Conservation (phyloP, 768 basidiomycete species). For the Gloeostereum incarnatum region DNA sequence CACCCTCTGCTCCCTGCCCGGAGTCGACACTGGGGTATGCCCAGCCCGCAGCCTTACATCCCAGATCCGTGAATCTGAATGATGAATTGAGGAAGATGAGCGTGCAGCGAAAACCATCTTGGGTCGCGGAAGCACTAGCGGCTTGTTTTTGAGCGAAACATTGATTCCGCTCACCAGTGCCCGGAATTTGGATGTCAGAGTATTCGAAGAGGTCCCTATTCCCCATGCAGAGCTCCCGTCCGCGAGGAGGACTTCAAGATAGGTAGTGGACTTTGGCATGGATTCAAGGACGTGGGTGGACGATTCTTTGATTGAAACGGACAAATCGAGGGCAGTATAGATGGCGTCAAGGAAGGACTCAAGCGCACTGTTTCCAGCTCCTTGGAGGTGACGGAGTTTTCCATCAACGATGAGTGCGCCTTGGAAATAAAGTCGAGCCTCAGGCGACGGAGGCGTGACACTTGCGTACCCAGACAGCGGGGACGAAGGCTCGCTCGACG, state of each 20-base stretch:
- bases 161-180: conserved; percentile 73
- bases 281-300: conserved; percentile 60
- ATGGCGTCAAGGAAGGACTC: conserved; percentile 74
- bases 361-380: conserved; percentile 74
- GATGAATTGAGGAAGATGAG: conserved; percentile 1
- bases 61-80: conserved; percentile 3
- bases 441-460: conserved; percentile 7
- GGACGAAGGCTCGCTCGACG: conserved; percentile 26
- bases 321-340: conserved; percentile 48
- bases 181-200: conserved; percentile 60
- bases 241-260: conserved; percentile 59
- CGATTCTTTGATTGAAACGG: conserved; percentile 64
- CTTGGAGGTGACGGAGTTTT: conserved; percentile 49
- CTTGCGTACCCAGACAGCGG: conserved; percentile 23
- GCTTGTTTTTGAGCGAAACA: conserved; percentile 43
- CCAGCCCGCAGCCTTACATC: conserved; percentile 6
- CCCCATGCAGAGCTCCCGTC: conserved; percentile 52
- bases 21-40: conserved; percentile 1
- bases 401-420: conserved; percentile 66
- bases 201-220: conserved; percentile 68
- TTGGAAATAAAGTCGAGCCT: conserved; percentile 37
- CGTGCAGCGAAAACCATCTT: conserved; percentile 13
- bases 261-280: conserved; percentile 68
- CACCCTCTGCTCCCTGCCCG: conserved; percentile 3
- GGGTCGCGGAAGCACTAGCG: conserved; percentile 31